Base-by-base conservation (phyloP, 2,329 filamentous ascomycete genomes). In the Neofusicoccum sp. region DNA sequence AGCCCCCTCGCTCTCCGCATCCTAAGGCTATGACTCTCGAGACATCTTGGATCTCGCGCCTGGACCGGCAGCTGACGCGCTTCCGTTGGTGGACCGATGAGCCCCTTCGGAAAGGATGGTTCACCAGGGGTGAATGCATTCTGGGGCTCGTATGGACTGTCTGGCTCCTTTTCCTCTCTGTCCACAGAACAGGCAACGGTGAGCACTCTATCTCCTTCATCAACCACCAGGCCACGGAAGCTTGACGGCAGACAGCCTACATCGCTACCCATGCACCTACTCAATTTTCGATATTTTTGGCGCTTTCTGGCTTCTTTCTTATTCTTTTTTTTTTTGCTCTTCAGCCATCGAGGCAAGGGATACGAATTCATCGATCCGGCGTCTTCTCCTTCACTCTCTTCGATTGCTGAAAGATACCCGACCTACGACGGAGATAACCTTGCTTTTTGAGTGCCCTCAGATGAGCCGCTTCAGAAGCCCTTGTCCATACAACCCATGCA, bases 151-250 rank as follows among this genome's bases (percentile, higher is more conserved):
- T 76, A 0, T 86, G 84, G 84, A 75, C 79, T 5, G 60, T 68
- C 3, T 86, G 83, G 82, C 68, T 86, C 53, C 59, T 84, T 16
- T 68, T 77, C 36, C 74, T 86, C 28, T 80, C 75, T 31, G 69
- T 82, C 14, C 75, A 77, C 64, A 75, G 79, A 38, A 84, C 83
- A 36, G 81, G 80, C 8, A 76, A 84, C 68, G 83, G 83, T 85
- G 74, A 63, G 80, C n/a, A 53, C 43, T 6, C 1, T 11, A 45
- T 9, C 20, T 41, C 12, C 28, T 44, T 20, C 20, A 20, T 20
- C 20, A 20, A 20, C 20, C 20, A 20, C 20, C 20, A 20, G 20
- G 20, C 20, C 20, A 20, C 20, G 20, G 20, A 20, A 20, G 20
- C 20, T 20, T 20, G 20, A 2, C 20, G 20, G 20, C 20, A 20